Evolutionary conservation across 257 asterid species (phyloP).

Genomic region (Ajuga chamaepitys): DNA sequence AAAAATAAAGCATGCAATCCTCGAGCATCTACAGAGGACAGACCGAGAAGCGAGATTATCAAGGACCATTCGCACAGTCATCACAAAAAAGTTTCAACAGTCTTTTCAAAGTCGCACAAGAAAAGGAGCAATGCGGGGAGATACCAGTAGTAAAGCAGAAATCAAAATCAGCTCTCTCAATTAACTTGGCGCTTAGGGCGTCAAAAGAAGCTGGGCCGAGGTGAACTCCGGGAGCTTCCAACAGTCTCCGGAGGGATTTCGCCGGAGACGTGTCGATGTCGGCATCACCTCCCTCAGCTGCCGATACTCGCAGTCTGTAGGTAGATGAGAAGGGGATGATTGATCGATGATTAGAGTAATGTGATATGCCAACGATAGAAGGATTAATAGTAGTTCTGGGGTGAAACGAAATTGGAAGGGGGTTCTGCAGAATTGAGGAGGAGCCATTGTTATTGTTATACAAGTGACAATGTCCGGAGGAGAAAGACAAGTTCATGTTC

Average conservation of each 20-base stretch:
- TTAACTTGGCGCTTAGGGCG: slow-evolving; percentile 88
- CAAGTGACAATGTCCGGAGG: background rate
- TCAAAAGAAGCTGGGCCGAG: slow-evolving; percentile 96
- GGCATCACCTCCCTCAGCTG: slow-evolving; percentile 10
- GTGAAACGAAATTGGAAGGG: background rate
- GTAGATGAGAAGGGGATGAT: slow-evolving; percentile 17
- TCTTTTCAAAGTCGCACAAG: background rate
- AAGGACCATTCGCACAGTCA: background rate
- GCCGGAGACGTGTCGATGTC: slow-evolving; percentile 31
- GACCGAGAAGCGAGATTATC: no score
- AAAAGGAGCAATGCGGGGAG: background rate
- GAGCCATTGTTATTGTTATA: no score
- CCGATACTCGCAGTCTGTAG: slow-evolving; percentile 5
- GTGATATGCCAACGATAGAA: background rate
- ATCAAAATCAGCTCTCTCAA: slow-evolving; percentile 77
- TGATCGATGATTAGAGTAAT: slow-evolving; percentile 8
- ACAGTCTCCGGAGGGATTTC: slow-evolving; percentile 49
- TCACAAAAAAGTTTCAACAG: background rate
- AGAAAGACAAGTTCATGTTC: slow-evolving; percentile 4
- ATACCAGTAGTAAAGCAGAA: slow-evolving; percentile 88
- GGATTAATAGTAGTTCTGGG: background rate
- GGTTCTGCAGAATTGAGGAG: background rate
- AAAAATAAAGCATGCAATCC: slow-evolving; percentile 3
- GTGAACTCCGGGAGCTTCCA: slow-evolving; percentile 63
- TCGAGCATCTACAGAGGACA: no score